These are phyloP conservation scores for Letharia columbiana DNA, from an alignment of 495 filamentous ascomycete genomes.

Conservation along the genomic window DNA sequence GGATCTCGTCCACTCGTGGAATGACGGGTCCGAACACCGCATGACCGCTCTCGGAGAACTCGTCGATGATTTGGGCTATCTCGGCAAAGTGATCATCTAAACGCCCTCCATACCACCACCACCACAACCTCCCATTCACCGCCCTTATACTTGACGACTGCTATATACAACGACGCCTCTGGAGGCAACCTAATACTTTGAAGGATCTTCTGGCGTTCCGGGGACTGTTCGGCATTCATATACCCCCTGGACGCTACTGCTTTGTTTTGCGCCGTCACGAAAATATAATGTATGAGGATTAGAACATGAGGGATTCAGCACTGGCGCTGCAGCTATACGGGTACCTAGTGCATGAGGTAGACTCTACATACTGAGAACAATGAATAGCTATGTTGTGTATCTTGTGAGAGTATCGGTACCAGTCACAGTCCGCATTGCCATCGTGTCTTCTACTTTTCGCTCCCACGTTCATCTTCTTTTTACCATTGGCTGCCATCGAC, in stretches of 20 bases:
- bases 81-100: conserved; percentile 40
- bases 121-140: background rate
- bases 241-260: background rate
- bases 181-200: background rate
- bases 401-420: too few species aligned
- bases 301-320: background rate
- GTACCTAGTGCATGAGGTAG: too few species aligned
- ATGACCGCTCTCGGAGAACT: conserved; percentile 39
- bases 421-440: too few species aligned
- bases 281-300: background rate
- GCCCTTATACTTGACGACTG: background rate
- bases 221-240: background rate
- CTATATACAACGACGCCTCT: background rate
- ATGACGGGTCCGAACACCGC: conserved; percentile 29
- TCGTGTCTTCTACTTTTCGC: too few species aligned
- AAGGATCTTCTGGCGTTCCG: background rate
- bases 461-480: too few species aligned
- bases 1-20: conserved; percentile 27
- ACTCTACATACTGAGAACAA: background rate
- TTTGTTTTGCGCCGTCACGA: background rate
- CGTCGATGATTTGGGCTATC: conserved; percentile 45
- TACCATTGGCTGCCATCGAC: too few species aligned
- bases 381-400: background rate
- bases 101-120: background rate
- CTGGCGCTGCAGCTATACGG: background rate